These are phyloP conservation scores for Ophiocordyceps unilateralis DNA, from an alignment of 2,329 filamentous ascomycete species.

Conservation along the genomic window DNA sequence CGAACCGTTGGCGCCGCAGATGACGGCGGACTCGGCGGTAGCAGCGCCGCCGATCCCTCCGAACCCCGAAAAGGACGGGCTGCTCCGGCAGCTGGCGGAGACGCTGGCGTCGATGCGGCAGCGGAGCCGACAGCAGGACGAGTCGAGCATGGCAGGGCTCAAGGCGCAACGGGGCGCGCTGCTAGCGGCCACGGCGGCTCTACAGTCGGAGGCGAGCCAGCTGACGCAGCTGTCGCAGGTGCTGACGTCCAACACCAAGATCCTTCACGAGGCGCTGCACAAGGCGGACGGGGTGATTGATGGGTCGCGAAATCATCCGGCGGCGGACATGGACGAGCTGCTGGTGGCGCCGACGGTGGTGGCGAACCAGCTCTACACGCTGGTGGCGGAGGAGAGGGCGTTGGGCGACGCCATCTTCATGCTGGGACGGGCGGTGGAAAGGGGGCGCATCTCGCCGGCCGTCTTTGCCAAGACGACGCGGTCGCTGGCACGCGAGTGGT, in stretches of 20 bases:
- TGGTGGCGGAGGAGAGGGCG: conserved; percentile 77
- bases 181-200: conserved; percentile 44
- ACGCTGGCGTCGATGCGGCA: conserved; percentile 53
- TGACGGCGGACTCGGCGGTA: conserved; percentile 30
- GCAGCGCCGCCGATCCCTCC: conserved; percentile 77
- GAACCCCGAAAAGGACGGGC: conserved; percentile 86
- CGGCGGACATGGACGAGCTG: conserved; percentile 73
- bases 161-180: conserved; percentile 67
- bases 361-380: conserved; percentile 75
- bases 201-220: conserved; percentile 58
- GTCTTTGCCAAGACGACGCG: conserved; percentile 67
- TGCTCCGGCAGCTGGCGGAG: conserved; percentile 59
- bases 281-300: conserved; percentile 66
- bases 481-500: conserved; percentile 61
- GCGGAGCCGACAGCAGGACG: conserved; percentile 52
- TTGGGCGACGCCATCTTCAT: conserved; percentile 78
- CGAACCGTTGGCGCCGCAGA: conserved; percentile 33
- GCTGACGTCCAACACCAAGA: conserved; percentile 58
- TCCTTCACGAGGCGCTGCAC: conserved; percentile 59
- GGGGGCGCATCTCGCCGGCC: conserved; percentile 50
- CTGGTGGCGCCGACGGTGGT: conserved; percentile 89
- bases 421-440: conserved; percentile 56
- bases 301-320: conserved; percentile 47
- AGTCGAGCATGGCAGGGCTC: conserved; percentile 56
- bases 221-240: conserved; percentile 54